Percentiles rank a stretch among this genome's conserved stretches.
Evolutionary conservation across 108 stramenopile genomes (phyloP).

Genomic region (Conticribra weissflogii): DNA sequence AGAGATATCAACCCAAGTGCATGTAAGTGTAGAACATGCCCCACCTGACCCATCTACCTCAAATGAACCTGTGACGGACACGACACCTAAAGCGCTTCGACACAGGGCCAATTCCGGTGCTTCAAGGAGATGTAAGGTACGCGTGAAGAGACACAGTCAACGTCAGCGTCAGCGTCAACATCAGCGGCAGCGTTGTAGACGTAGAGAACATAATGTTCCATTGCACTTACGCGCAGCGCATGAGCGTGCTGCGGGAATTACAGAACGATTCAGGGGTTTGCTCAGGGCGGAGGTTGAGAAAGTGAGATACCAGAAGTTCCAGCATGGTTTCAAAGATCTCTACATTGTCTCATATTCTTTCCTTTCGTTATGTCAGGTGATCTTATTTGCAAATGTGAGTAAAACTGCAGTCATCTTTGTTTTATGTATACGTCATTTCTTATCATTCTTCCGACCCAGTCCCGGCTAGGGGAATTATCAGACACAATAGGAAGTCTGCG

Average conservation of each 20-base stretch:
- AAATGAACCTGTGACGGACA: too few relatives aligned
- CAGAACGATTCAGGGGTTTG: slow-evolving; percentile 58
- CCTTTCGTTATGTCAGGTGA: slow-evolving; percentile 6
- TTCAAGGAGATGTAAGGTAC: too few relatives aligned
- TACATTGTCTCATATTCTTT: not conserved
- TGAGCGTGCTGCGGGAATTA: slow-evolving; percentile 55
- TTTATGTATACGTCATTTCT: not conserved
- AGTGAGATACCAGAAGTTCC: not conserved
- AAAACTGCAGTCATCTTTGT: too few relatives aligned
- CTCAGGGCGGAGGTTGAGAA: slow-evolving; percentile 58
- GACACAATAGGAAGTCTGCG: slow-evolving; percentile 56
- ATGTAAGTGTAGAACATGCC: too few relatives aligned
- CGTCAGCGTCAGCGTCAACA: slow-evolving; percentile 17
- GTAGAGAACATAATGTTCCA: slow-evolving; percentile 61
- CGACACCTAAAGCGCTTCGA: too few relatives aligned
- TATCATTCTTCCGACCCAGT: not conserved
- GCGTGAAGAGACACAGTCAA: slow-evolving; percentile 27
- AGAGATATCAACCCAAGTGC: too few relatives aligned
- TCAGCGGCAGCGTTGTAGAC: slow-evolving; percentile 20
- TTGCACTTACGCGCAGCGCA: slow-evolving; percentile 71
- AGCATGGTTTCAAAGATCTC: not conserved
- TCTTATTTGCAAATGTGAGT: slow-evolving; percentile 47
- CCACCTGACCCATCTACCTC: too few relatives aligned
- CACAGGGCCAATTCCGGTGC: too few relatives aligned
- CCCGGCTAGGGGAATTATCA: slow-evolving; percentile 49